A percentile compares a stretch with the other conserved stretches of the same genome.
These are phyloP conservation scores for Glebionis coronaria DNA, from an alignment of 129 eudicot species.

Conservation along the genomic window DNA sequence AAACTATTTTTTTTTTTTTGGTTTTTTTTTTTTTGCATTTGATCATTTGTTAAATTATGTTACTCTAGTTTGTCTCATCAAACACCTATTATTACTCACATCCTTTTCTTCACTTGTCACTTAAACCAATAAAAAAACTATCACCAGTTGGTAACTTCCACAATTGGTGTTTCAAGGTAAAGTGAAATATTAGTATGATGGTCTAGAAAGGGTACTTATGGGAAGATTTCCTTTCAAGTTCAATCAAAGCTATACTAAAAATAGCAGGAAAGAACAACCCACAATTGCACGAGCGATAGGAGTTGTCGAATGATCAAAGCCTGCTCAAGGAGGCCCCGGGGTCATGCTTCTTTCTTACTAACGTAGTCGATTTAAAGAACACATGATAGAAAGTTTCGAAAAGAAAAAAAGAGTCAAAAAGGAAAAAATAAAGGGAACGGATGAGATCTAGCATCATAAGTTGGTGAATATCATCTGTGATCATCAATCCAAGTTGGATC, in stretches of 20 bases:
- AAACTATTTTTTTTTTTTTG: background rate
- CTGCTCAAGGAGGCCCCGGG: constrained; percentile 14
- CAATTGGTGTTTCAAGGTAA: constrained; percentile 6
- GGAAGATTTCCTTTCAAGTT: constrained; percentile 2
- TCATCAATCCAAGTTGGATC: constrained; percentile 28
- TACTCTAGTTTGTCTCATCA: too few relatives aligned
- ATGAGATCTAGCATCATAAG: constrained; percentile 30
- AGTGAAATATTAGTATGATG: background rate
- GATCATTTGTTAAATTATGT: too few relatives aligned
- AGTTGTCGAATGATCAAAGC: constrained; percentile 20
- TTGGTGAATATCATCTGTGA: constrained; percentile 22
- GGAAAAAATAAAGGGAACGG: constrained; percentile 26
- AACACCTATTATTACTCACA: too few relatives aligned
- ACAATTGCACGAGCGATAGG: background rate
- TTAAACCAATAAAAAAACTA: constrained; percentile 1
- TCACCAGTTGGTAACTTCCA: constrained; percentile 6
- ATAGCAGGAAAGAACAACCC: background rate
- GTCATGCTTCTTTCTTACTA: background rate
- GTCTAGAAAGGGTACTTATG: constrained; percentile 7
- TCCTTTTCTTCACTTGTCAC: background rate
- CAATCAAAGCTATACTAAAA: constrained; percentile 6
- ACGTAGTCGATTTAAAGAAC: constrained; percentile 17
- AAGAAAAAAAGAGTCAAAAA: background rate
- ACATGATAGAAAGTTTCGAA: constrained; percentile 16
- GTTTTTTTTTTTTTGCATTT: too few relatives aligned